Evolutionary conservation across 1,284 basidiomycete species (phyloP).

Genomic region (Vanrija pseudolonga): DNA sequence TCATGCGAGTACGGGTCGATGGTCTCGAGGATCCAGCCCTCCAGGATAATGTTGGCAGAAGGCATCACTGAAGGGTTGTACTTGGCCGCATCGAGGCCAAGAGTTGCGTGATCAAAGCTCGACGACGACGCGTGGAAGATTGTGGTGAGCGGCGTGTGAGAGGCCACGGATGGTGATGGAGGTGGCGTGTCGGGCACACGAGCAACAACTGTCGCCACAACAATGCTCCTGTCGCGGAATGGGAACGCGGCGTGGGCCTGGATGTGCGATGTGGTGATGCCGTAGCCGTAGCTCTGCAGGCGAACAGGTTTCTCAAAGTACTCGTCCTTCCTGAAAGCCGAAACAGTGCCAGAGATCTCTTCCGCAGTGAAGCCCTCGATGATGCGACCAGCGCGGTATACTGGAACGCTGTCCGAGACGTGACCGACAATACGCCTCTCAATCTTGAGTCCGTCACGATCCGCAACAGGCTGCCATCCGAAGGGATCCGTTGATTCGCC

Average conservation of each 20-base stretch:
- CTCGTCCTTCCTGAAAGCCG: conserved; percentile 51
- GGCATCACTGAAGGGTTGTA: conserved; percentile 75
- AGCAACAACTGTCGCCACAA: conserved; percentile 71
- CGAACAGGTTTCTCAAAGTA: conserved; percentile 59
- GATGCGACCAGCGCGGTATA: conserved; percentile 86
- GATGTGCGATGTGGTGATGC: conserved; percentile 57
- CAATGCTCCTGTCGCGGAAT: conserved; percentile 84
- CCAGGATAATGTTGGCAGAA: conserved; percentile 76
- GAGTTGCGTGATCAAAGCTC: conserved; percentile 65
- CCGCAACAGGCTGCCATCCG: conserved; percentile 77
- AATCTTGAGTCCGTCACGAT: conserved; percentile 71
- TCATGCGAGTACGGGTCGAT: conserved; percentile 94
- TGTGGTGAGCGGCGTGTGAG: conserved; percentile 50
- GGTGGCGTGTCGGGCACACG: conserved; percentile 54
- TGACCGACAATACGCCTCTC: conserved; percentile 71
- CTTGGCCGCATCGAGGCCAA: conserved; percentile 57
- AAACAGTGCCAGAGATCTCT: conserved; percentile 71
- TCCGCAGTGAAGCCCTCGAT: conserved; percentile 93
- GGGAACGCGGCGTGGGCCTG: conserved; percentile 71
- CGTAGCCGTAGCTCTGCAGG: conserved; percentile 78
- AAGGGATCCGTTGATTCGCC: conserved; percentile 53
- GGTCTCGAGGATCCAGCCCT: conserved; percentile 96
- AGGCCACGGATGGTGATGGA: conserved; percentile 46
- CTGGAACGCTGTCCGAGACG: conserved; percentile 75
- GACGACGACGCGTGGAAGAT: conserved; percentile 71